Base-by-base conservation (phyloP, 805 yeast species). In the Yamadazyma scolyti region DNA sequence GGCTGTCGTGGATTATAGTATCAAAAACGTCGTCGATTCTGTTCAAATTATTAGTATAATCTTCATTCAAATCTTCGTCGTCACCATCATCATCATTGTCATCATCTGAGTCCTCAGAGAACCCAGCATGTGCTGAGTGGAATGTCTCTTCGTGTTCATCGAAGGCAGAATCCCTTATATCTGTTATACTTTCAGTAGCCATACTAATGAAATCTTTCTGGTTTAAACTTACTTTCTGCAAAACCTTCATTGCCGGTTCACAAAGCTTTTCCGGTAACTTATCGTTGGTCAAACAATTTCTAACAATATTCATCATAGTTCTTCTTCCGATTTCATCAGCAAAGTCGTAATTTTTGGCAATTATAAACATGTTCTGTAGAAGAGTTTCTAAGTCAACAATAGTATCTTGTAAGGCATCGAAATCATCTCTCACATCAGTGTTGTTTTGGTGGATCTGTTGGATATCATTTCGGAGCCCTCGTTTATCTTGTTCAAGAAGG, bases 261-360 rank as follows among this genome's bases (percentile, higher is more conserved):
- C 77, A 68, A 18, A 79, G 60, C 5, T 59, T 50, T 35, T 76
- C 86, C 2, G 75, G 56, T 16, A 83, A 61, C 10, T 71, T 64
- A 31, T 76, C 81, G 24, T 73, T 68, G 1, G 79, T 68, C 35
- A 82, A 59, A n/a, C 79, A 63, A 14, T 75, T 64, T 38, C 69
- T 52, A 15, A 64, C 52, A 8, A 62, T 52, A 20, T 64, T 65
- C 23, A 83, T 58, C 75, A 87, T 77, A 26, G 77, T 77, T 52
- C 95, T 72, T 49, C 96, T 74, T 13, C 97, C 96, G 27, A 83
- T 73, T 54, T 89, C 96, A 61, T 93, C 97, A 45, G 87, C 81
- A 48, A 77, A 87, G 53, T 93, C 97, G 49, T 82, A 82, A 22
- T 75, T 73, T 17, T 72, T 71, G 1, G 89, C 80, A 16, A 86